phyloP scores from a whole-genome alignment of 2,329 filamentous ascomycete genomes.

The Fusarium devonianum region DNA sequence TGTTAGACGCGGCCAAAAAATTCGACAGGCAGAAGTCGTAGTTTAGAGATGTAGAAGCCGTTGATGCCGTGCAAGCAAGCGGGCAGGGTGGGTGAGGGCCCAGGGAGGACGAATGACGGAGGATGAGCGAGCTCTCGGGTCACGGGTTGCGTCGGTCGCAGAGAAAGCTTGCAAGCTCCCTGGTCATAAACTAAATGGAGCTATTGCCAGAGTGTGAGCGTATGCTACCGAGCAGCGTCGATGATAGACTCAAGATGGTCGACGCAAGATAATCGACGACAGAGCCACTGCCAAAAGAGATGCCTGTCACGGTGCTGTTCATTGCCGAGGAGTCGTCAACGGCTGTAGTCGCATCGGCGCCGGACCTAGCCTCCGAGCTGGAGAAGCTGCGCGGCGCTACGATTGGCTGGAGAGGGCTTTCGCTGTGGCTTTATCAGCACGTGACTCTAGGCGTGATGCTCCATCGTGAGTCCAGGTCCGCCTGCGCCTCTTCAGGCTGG shows the following conservation, averaged over 20 bases:
- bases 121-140: conserved; percentile 24
- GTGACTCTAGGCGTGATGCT: conserved; percentile 24
- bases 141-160: conserved; percentile 21
- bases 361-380: conserved; percentile 28
- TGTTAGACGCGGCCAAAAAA: too few relatives aligned
- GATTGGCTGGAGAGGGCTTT: conserved; percentile 27
- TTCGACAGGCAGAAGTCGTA: background rate
- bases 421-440: background rate
- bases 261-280: conserved; percentile 4
- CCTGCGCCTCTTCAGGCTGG: conserved; percentile 10
- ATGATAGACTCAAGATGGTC: background rate
- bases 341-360: conserved; percentile 29
- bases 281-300: conserved; percentile 13
- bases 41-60: background rate
- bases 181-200: background rate
- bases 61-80: conserved; percentile 1
- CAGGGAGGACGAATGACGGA: too few relatives aligned
- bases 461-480: conserved; percentile 17
- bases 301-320: conserved; percentile 16
- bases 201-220: background rate
- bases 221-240: background rate
- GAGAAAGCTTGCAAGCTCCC: conserved; percentile 4
- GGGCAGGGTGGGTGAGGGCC: conserved; percentile 3
- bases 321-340: conserved; percentile 22
- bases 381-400: conserved; percentile 24